phyloP scores from a whole-genome alignment of 1,139 yeast species.

The Yamadazyma oceani region DNA sequence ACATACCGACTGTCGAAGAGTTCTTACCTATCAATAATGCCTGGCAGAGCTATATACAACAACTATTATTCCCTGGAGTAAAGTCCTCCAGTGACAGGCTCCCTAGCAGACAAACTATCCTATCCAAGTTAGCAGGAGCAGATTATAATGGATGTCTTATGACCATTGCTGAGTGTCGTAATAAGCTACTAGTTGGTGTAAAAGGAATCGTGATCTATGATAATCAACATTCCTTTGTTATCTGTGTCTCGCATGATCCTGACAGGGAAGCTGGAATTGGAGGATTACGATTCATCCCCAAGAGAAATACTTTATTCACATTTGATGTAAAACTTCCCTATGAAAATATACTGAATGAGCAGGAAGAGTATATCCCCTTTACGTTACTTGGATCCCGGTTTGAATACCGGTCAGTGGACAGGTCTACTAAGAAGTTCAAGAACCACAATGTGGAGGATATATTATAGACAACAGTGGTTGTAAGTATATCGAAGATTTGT shows the following conservation, averaged over 20 bases:
- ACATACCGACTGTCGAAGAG: slow-evolving; percentile 53
- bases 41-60: slow-evolving; percentile 64
- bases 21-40: slow-evolving; percentile 52
- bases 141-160: slow-evolving; percentile 81
- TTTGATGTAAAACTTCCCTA: slow-evolving; percentile 47
- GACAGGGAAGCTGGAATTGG: slow-evolving; percentile 41
- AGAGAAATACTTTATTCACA: slow-evolving; percentile 58
- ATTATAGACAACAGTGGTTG: no score
- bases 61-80: slow-evolving; percentile 43
- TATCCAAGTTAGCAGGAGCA: slow-evolving; percentile 69
- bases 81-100: slow-evolving; percentile 15
- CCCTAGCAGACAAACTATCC: slow-evolving; percentile 31
- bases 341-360: slow-evolving; percentile 14
- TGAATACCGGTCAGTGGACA: slow-evolving; percentile 71
- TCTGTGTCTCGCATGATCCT: slow-evolving; percentile 53
- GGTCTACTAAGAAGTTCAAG: slow-evolving; percentile 86
- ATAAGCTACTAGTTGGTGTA: slow-evolving; percentile 60
- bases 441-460: slow-evolving; percentile 70
- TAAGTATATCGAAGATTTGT: no score
- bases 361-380: slow-evolving; percentile 48
- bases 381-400: slow-evolving; percentile 80
- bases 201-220: slow-evolving; percentile 88
- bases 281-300: slow-evolving; percentile 56
- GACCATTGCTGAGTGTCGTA: slow-evolving; percentile 57
- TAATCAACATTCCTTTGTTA: slow-evolving; percentile 70